Evolutionary conservation across 2,329 filamentous ascomycete species (phyloP), one percentile per base, ranked within the genome.

Genomic region (Iodosphaeria phyllophila): DNA sequence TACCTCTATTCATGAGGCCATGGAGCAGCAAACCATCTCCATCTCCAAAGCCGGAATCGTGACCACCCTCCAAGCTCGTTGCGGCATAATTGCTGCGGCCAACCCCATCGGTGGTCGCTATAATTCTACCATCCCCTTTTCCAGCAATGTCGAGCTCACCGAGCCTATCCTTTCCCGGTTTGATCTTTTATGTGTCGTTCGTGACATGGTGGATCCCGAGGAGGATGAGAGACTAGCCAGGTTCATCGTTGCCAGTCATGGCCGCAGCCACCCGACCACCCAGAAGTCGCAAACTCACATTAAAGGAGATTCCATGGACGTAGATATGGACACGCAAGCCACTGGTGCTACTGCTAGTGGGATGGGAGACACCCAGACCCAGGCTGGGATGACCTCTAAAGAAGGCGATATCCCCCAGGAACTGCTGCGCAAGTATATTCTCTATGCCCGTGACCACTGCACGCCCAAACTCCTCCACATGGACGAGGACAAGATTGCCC

Each of bases 21-120:
- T 98, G 89, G 89, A 98, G 51, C 89, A 98, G 52, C 89, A 98
- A 54, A 98, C 89, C 2, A 98, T 98, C 37, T 95, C 86, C 32
- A 98, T 98, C 43, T 92, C 83, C 35, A 98, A 98, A 48, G 89
- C 89, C 1, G 89, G 89, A 51, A 98, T 98, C 32, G 89, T 98
- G 21, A 98, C 89, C 1, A 95, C 89, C 0, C 61, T 98, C 1
- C 86, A 98, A 49, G 89, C 89, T 21, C 76, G 89, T 19, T 98
- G 89, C 48, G 83, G 84, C 27, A 91, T 98, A 37, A 83, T 98
- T 35, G 89, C 89, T 10, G 89, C 89, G 2, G 89, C 89, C 39
- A 98, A 98, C 52, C 89, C 89, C 1, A 86, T 92, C 31, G 86
- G 84, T 23, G 89, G 89, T 13, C 78, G 89, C 22, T 98, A 98